phyloP scores from a whole-genome alignment of 768 basidiomycete species.

The Rhodotorula paludigena region DNA sequence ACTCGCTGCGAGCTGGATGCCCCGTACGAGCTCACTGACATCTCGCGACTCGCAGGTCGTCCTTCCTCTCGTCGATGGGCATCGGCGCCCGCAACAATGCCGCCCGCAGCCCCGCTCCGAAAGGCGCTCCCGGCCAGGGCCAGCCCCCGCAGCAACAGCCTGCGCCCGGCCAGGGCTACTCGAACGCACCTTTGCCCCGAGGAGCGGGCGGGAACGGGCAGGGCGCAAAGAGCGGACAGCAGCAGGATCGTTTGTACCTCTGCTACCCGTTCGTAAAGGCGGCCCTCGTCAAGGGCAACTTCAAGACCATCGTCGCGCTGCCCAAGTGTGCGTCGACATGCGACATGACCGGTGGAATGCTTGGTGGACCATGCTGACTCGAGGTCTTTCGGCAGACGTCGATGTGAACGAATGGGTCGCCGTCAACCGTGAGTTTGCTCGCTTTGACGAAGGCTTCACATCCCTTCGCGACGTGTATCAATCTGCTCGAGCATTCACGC shows the following conservation, averaged over 20 bases:
- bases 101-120: constrained; percentile 2
- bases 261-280: constrained; percentile 93
- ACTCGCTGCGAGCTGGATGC: too few relatives aligned
- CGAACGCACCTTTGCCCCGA: constrained; percentile 24
- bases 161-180: neutral
- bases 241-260: constrained; percentile 66
- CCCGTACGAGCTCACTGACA: too few relatives aligned
- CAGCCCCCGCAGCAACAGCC: neutral
- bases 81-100: constrained; percentile 18
- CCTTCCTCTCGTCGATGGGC: constrained; percentile 34
- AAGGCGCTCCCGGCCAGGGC: neutral
- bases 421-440: constrained; percentile 49
- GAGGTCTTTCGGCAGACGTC: constrained; percentile 43
- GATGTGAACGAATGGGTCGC: constrained; percentile 56
- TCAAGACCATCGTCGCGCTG: constrained; percentile 94
- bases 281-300: constrained; percentile 93
- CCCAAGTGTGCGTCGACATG: constrained; percentile 59
- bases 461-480: too few relatives aligned
- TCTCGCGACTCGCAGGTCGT: constrained; percentile 15
- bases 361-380: neutral
- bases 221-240: constrained; percentile 17
- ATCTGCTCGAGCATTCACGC: too few relatives aligned
- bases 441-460: too few relatives aligned
- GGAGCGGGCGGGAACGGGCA: neutral
- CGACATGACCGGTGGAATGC: neutral